Evolutionary conservation across 371 early-diverging fungal species (phyloP).

Genomic region (Rhizopus microsporus): DNA sequence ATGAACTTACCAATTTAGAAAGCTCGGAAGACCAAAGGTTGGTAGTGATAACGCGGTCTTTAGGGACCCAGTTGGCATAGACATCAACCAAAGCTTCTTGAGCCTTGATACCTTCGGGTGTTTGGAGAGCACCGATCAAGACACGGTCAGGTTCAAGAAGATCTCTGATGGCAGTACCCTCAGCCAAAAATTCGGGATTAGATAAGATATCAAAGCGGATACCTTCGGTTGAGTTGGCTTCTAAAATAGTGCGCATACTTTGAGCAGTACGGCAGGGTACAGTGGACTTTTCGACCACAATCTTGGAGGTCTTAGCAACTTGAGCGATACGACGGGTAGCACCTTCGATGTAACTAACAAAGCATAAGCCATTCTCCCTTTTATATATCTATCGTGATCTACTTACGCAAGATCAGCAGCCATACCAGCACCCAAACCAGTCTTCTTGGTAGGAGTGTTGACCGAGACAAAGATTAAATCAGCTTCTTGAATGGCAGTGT

Average conservation of each 20-base stretch:
- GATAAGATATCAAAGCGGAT: slow-evolving; percentile 88
- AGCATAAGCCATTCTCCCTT: neutral
- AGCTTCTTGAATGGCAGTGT: slow-evolving; percentile 72
- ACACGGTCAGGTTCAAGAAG: slow-evolving; percentile 91
- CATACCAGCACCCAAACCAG: slow-evolving; percentile 79
- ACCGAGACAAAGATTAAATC: slow-evolving; percentile 92
- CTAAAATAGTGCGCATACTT: slow-evolving; percentile 85
- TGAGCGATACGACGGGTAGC: slow-evolving; percentile 90
- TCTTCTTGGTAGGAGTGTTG: slow-evolving; percentile 88
- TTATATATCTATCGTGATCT: neutral
- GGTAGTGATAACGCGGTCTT: slow-evolving; percentile 86
- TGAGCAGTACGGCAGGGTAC: slow-evolving; percentile 95
- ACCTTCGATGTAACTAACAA: slow-evolving; percentile 76
- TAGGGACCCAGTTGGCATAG: slow-evolving; percentile 85
- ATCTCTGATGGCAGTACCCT: slow-evolving; percentile 91
- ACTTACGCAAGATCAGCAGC: slow-evolving; percentile 87
- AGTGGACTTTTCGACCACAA: slow-evolving; percentile 94
- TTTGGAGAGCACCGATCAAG: slow-evolving; percentile 87
- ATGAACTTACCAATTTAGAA: slow-evolving; percentile 74
- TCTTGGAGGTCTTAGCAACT: slow-evolving; percentile 80
- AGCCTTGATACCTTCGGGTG: slow-evolving; percentile 75
- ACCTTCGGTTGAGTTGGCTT: slow-evolving; percentile 73
- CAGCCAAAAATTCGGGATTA: slow-evolving; percentile 97
- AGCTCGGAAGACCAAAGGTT: slow-evolving; percentile 95
- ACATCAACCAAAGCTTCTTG: slow-evolving; percentile 76